Evolutionary conservation across 495 filamentous ascomycete species (phyloP), one percentile per base, ranked within the genome.

Genomic region (Haplographium delicatum): DNA sequence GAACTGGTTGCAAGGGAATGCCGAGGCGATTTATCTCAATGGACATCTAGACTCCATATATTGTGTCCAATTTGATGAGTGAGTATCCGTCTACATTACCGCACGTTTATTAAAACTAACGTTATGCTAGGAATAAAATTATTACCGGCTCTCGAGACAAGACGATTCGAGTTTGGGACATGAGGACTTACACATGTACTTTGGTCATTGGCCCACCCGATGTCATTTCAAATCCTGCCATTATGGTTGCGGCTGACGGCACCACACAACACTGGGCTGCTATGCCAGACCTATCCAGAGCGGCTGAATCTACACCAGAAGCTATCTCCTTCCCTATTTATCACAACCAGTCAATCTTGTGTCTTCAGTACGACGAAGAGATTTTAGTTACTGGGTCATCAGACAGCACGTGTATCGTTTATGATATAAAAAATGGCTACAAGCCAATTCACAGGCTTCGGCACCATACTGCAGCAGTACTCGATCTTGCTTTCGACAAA

Each of bases 51-150:
- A 97, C 65, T 95, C 88, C 54, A 91, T 98, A 20, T 98, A 98
- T 68, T 97, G 93, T 65, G 81, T 91, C 31, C 93, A 97, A 63
- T 98, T 96, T 69, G 93, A 98, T 64, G 91, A 97, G 85, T 88
- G 79, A 51, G 84, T 69, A 27, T 34, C 37, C 7, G 10, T 10
- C 1, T 7, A 25, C 18, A 0, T 20, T 13, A 22, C n/a, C 9
- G 7, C 5, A 22, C 50, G 24, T 45, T 65, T 65, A 65, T n/a
- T n/a, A 68, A 53, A 19, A 24, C 20, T 50, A 50, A 60, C 19
- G 31, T 11, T 25, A n/a, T 28, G 6, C 10, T 59, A 93, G 87
- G 64, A 69, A 85, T 59, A 98, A 97, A 64, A 93, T 97, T 56
- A 89, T 98, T 48, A 97, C 94, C 11, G 93, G 93, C 47, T 96